These are phyloP conservation scores for Epichloe amarillans DNA, from an alignment of 2,329 filamentous ascomycete genomes.

Conservation along the genomic window DNA sequence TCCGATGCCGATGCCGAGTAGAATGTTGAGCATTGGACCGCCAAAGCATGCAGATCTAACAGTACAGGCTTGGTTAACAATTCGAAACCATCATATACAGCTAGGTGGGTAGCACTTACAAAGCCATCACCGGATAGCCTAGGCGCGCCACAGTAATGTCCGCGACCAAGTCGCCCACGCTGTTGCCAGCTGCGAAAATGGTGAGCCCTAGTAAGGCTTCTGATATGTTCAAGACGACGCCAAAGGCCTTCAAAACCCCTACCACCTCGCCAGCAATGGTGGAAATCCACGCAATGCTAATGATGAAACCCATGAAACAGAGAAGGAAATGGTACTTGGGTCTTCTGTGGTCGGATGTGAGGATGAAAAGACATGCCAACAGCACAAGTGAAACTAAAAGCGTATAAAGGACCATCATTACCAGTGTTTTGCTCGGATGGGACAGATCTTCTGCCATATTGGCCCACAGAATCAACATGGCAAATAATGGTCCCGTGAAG, in stretches of 20 bases:
- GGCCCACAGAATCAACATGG: conserved; percentile 62
- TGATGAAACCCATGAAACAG: conserved; percentile 80
- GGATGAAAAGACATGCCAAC: conserved; percentile 51
- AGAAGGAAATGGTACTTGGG: conserved; percentile 65
- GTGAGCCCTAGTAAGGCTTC: conserved; percentile 92
- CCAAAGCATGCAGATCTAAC: conserved; percentile 77
- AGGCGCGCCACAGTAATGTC: conserved; percentile 88
- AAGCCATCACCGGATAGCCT: conserved; percentile 91
- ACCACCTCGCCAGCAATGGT: conserved; percentile 94
- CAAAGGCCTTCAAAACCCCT: conserved; percentile 82
- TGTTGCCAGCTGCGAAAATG: conserved; percentile 93
- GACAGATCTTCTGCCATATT: conserved; percentile 47
- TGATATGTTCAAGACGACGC: conserved; percentile 82
- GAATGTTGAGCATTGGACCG: conserved; percentile 95
- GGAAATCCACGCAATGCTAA: conserved; percentile 91
- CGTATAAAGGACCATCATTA: conserved; percentile 47
- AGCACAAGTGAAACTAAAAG: conserved; percentile 56
- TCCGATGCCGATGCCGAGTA: conserved; percentile 84
- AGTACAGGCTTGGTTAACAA: background rate
- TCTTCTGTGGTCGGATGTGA: conserved; percentile 53
- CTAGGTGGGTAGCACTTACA: conserved; percentile 31
- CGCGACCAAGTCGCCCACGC: conserved; percentile 82
- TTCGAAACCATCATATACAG: background rate
- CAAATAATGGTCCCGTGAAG: conserved; percentile 76
- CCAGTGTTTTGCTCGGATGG: conserved; percentile 35